Evolutionary conservation across 2,329 filamentous ascomycete species (phyloP).

Genomic region (Arthrobotrys pseudoclavata): DNA sequence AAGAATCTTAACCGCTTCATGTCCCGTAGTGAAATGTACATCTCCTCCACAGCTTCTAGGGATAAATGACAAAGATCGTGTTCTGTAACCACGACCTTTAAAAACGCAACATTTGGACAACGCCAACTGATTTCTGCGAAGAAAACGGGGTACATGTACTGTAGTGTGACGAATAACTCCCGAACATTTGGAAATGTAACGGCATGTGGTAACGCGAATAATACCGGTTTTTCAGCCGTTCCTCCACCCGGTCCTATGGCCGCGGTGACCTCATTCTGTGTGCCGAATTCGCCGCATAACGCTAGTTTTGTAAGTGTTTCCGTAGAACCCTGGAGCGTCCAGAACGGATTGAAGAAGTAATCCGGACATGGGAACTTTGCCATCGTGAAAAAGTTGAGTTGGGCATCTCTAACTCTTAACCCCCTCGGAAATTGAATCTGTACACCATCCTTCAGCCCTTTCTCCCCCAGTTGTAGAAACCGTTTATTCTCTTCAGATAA

Average conservation of each 20-base stretch:
- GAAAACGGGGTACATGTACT: slow-evolving; percentile 7
- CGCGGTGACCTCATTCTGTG: background rate
- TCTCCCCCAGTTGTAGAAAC: slow-evolving; percentile 16
- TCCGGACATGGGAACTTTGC: background rate
- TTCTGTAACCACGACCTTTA: slow-evolving; percentile 33
- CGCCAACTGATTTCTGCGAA: slow-evolving; percentile 32
- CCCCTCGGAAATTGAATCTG: slow-evolving; percentile 1
- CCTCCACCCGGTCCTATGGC: background rate
- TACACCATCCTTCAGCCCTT: background rate
- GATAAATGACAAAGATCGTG: slow-evolving; percentile 16
- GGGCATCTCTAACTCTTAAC: slow-evolving; percentile 5
- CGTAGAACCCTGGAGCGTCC: slow-evolving; percentile 14
- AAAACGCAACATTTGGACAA: slow-evolving; percentile 30
- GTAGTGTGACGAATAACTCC: slow-evolving; percentile 14
- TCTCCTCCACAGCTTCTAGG: background rate
- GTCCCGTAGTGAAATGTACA: slow-evolving; percentile 6
- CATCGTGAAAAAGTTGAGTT: slow-evolving; percentile 20
- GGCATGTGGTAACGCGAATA: slow-evolving; percentile 24
- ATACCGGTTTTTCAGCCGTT: slow-evolving; percentile 4
- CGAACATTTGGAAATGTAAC: slow-evolving; percentile 29
- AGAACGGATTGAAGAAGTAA: slow-evolving; percentile 27
- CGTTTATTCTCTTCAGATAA: slow-evolving; percentile 32
- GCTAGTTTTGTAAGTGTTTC: slow-evolving; percentile 24
- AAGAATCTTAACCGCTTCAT: slow-evolving; percentile 30
- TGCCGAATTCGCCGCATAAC: slow-evolving; percentile 26